Percentiles rank a stretch among this genome's conserved stretches.
Evolutionary conservation across 176 grass and related monocot genomes (phyloP).

Genomic region (Raddia guianensis): DNA sequence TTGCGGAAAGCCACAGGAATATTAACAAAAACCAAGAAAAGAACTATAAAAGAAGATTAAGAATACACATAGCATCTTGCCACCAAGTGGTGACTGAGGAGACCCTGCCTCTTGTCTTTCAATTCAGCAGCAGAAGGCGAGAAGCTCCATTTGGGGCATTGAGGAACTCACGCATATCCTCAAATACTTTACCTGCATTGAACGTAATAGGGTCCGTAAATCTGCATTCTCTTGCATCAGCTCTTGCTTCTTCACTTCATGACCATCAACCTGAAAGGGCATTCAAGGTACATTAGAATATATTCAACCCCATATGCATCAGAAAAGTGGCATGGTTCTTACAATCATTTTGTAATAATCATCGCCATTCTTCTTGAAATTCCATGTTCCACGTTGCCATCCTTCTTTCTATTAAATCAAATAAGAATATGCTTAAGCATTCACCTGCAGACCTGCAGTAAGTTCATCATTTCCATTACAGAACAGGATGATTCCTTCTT

Average conservation of each 20-base stretch:
- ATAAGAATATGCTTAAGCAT: conserved; percentile 31
- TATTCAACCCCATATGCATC: conserved; percentile 21
- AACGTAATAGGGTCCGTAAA: conserved; percentile 81
- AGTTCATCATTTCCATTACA: conserved; percentile 99
- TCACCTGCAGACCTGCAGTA: conserved; percentile 66
- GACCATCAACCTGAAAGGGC: conserved; percentile 75
- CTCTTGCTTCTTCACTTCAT: conserved; percentile 97
- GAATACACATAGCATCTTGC: conserved; percentile 65
- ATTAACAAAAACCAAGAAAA: background rate
- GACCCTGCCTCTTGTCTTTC: conserved; percentile 64
- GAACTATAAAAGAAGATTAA: background rate
- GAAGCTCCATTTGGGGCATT: conserved; percentile 84
- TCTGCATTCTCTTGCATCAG: conserved; percentile 92
- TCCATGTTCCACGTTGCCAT: conserved; percentile 91
- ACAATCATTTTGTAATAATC: conserved; percentile 99
- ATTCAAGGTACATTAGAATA: conserved; percentile 35
- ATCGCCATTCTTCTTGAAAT: conserved; percentile 86
- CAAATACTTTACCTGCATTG: conserved; percentile 79
- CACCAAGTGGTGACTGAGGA: conserved; percentile 87
- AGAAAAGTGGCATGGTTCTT: conserved; percentile 39
- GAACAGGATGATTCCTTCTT: conserved; percentile 96
- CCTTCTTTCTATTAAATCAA: conserved; percentile 89
- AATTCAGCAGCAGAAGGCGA: conserved; percentile 56
- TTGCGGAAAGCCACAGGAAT: conserved; percentile 22
- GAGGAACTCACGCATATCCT: conserved; percentile 89